Percentiles rank a stretch among this genome's conserved stretches.
Evolutionary conservation across 306 rosid genomes (phyloP).

Genomic region (Vigna unguiculata): DNA sequence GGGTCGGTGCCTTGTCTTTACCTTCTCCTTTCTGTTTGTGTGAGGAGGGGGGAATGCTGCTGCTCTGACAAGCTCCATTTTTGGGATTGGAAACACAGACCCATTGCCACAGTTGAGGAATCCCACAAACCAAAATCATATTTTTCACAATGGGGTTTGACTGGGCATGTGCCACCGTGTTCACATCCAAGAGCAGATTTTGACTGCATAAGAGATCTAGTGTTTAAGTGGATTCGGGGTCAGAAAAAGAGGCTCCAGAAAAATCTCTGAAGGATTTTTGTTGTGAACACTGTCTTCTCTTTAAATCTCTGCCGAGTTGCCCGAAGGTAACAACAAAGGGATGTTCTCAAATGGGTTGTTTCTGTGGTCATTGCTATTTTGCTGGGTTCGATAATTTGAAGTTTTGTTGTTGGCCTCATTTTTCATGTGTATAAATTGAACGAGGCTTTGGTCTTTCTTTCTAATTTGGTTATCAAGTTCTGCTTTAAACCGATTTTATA

Average conservation of each 20-base stretch:
- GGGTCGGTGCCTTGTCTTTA: slow-evolving; percentile 34
- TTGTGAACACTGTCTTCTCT: neutral
- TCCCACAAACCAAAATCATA: slow-evolving; percentile 49
- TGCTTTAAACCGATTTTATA: slow-evolving; percentile 1
- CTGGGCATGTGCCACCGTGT: slow-evolving; percentile 41
- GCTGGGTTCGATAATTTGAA: slow-evolving; percentile 20
- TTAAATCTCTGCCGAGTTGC: slow-evolving; percentile 37
- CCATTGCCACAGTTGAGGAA: slow-evolving; percentile 46
- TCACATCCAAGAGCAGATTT: slow-evolving; percentile 37
- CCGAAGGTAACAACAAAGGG: slow-evolving; percentile 23
- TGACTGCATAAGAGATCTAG: slow-evolving; percentile 59
- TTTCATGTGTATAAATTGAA: slow-evolving; percentile 26
- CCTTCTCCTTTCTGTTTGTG: slow-evolving; percentile 18
- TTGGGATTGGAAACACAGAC: slow-evolving; percentile 42
- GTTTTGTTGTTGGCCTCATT: slow-evolving; percentile 11
- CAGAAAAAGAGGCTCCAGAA: slow-evolving; percentile 40
- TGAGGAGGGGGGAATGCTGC: slow-evolving; percentile 27
- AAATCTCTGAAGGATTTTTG: slow-evolving; percentile 42
- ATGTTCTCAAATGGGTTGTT: slow-evolving; percentile 18
- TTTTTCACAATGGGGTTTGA: slow-evolving; percentile 55
- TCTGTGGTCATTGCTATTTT: slow-evolving; percentile 28
- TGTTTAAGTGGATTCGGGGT: slow-evolving; percentile 41
- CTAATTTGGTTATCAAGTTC: slow-evolving; percentile 35
- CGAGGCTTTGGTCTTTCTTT: slow-evolving; percentile 32
- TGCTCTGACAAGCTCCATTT: slow-evolving; percentile 41